These are phyloP conservation scores for Favolaschia claudopus DNA, from an alignment of 768 basidiomycete species.

Conservation along the genomic window DNA sequence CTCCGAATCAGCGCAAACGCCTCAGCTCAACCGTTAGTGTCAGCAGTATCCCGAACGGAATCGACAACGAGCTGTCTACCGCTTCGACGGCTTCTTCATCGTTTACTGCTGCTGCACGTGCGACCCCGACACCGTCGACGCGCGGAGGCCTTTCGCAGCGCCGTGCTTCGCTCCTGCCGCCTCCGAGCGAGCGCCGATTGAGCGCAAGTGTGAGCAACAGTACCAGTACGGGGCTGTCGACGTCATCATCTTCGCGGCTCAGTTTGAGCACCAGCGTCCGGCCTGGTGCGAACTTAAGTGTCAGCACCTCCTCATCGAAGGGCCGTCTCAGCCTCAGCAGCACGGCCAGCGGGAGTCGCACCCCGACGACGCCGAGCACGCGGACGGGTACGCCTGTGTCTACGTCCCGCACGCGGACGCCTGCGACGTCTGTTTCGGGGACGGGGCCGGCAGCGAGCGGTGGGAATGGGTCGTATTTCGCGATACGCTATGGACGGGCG, in stretches of 20 bases:
- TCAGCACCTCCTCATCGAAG: conserved; percentile 16
- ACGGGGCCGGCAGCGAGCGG: conserved; percentile 28
- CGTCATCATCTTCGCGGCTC: too few species aligned
- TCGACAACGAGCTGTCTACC: conserved; percentile 25
- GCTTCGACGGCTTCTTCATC: conserved; percentile 19
- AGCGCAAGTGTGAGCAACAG: conserved; percentile 13
- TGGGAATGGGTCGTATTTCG: conserved; percentile 40
- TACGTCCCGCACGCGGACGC: conserved; percentile 47
- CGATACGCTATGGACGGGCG: conserved; percentile 69
- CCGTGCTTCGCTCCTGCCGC: conserved; percentile 21
- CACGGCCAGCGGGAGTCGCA: conserved; percentile 43
- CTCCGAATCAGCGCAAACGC: conserved; percentile 21
- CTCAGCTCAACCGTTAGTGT: conserved; percentile 18
- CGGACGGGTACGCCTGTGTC: conserved; percentile 44
- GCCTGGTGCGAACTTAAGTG: neutral
- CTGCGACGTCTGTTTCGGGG: conserved; percentile 39
- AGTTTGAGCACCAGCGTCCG: neutral
- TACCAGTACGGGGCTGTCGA: conserved; percentile 5
- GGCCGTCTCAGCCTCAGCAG: conserved; percentile 27
- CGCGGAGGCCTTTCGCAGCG: conserved; percentile 16
- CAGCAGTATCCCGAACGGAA: too few species aligned
- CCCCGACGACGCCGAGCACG: conserved; percentile 54
- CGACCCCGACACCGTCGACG: conserved; percentile 23
- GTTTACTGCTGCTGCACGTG: conserved; percentile 24
- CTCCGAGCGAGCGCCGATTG: conserved; percentile 22